Base-by-base conservation (phyloP, 176 grass and related monocot species). In the Bonia amplexicaulis region DNA sequence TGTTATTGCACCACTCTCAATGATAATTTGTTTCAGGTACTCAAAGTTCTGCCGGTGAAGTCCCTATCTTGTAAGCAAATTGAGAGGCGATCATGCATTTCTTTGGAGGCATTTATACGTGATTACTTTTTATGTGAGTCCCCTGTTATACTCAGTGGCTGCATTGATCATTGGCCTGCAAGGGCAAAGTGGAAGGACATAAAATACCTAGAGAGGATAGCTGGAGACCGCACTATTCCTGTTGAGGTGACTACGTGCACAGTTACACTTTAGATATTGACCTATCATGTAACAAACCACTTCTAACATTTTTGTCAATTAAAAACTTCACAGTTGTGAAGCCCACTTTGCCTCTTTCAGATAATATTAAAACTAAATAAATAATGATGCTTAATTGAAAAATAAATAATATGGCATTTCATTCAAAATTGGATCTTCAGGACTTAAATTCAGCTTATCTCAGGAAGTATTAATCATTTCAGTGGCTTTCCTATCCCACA, bases 131-230 rank as follows among this genome's bases (percentile, higher is more conserved):
- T 94, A 90, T 86, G 84, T 37, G 91, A 95, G 89, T 89, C 78
- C 66, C 96, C 96, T 61, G 88, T 98, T 69, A 94, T 98, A 90
- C 90, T 98, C 79, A 89, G 91, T 61, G 96, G 88, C 58, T 95
- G 87, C 89, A 95, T 98, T 84, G 91, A 98, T 59, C 89, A 93
- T 60, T 98, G 96, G 96, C 93, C 96, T 19, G 96, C 96, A 33
- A 87, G 84, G 78, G 88, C 80, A 81, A 95, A 90, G 69, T 98
- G 96, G 96, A 98, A 95, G 84, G 90, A 98, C 80, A 83, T 98
- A 42, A 86, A 87, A 77, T 98, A 98, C 82, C 74, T 98, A 73
- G 84, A 93, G 85, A 90, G 77, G 77, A 82, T 92, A 73, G 96
- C 93, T 39, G 96, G 91, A 87, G 91, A 98, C 70, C 89, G 96